Base-by-base conservation (phyloP, 352 stramenopile genomes). In the Globisporangium iwayamae region DNA sequence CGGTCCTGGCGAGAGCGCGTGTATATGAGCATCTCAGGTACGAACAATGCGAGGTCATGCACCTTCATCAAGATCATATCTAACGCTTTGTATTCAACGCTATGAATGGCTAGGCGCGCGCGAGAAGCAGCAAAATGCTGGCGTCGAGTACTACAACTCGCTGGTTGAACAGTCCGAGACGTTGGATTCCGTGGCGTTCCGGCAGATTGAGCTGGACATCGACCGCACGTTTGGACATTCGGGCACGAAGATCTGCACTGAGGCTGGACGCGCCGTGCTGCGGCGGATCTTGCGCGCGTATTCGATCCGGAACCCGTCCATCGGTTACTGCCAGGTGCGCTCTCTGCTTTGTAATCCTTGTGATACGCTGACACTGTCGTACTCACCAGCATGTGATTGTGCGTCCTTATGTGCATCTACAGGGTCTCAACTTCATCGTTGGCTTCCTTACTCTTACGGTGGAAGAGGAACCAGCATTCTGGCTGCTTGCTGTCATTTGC, bases 341-440 rank as follows among this genome's bases (percentile, higher is more conserved):
- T 36, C 2, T 11, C 14, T 41, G 20, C 16, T 20, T 22, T 56
- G 14, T 39, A 16, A 11, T 38, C 6, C 18, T 32, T 60, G 4
- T 30, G 4, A 30, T 25, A 25, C 14, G 46, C 34, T 22, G 45
- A 1, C 66, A 7, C 59, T n/a, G 7, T 41, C n/a, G 11, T 28
- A 13, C 25, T 46, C 16, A 47, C 16, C 14, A n/a, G 41, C 13
- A 18, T 51, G 45, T 28, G 16, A 16, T 56, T 51, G 30, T 53
- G 9, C 39, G 13, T 38, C 8, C 14, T 46, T 55, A 22, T 62
- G 43, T 13, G 39, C 16, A 52, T 0, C 45, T 1, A 25, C 22
- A 86, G 73, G 85, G 85, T 45, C 60, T 96, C 34, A 96, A 96
- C 60, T 96, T 94, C 70, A 89, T 96, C 47, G 89, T 92, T n/a